Evolutionary conservation across 306 rosid genomes (phyloP).

Genomic region (Rosa lucieae): DNA sequence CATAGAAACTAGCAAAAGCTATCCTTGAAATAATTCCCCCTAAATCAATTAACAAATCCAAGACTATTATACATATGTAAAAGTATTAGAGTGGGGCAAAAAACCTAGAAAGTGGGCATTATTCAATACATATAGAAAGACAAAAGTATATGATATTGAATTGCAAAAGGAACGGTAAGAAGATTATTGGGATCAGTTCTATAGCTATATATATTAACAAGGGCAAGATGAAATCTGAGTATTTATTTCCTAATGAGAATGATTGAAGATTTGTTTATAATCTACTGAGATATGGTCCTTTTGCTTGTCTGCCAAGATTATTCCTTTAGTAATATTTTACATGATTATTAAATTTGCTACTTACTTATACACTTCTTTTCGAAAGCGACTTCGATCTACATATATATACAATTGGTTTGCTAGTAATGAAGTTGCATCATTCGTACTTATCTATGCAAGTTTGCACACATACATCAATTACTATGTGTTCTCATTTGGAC

Average conservation of each 20-base stretch:
- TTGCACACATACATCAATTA: background rate
- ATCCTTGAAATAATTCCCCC: conserved; percentile 33
- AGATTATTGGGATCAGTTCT: conserved; percentile 37
- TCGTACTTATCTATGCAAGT: background rate
- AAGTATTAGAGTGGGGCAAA: conserved; percentile 28
- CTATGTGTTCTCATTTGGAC: background rate
- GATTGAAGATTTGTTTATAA: conserved; percentile 42
- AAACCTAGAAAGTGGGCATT: conserved; percentile 31
- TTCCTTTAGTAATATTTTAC: conserved; percentile 27
- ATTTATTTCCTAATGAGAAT: conserved; percentile 35
- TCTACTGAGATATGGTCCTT: conserved; percentile 52
- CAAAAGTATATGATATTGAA: conserved; percentile 31
- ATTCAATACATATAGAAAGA: conserved; percentile 32
- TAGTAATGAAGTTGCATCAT: background rate
- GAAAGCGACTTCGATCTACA: background rate
- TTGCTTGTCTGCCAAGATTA: conserved; percentile 43
- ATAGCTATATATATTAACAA: conserved; percentile 16
- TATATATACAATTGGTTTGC: background rate
- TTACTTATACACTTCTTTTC: conserved; percentile 6
- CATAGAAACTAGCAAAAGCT: conserved; percentile 35
- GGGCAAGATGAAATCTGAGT: conserved; percentile 18
- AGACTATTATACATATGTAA: conserved; percentile 8
- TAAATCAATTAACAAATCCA: conserved; percentile 22
- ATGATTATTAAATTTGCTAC: conserved; percentile 6
- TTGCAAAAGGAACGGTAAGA: conserved; percentile 21